Evolutionary conservation across 257 asterid genomes (phyloP).

Genomic region (Orobanche coerulescens): DNA sequence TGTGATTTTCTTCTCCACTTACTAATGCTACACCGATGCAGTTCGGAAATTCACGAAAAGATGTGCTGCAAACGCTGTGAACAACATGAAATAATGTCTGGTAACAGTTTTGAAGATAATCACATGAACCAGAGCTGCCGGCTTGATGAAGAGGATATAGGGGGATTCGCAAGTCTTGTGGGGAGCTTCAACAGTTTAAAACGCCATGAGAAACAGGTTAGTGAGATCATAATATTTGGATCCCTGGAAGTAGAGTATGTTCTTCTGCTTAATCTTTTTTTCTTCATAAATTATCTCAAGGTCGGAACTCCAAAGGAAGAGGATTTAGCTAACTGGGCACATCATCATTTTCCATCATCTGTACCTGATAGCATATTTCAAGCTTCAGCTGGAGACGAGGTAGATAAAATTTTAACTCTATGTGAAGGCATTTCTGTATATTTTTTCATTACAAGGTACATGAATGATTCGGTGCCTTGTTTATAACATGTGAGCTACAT

Average conservation of each 20-base stretch:
- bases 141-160: conserved; percentile 71
- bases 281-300: conserved; percentile 24
- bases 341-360: conserved; percentile 70
- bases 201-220: conserved; percentile 77
- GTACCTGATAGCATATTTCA: conserved; percentile 83
- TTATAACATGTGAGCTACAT: conserved; percentile 1
- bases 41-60: conserved; percentile 92
- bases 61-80: conserved; percentile 75
- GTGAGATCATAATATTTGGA: conserved; percentile 13
- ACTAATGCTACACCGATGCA: conserved; percentile 25
- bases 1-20: conserved; percentile 12
- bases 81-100: conserved; percentile 32
- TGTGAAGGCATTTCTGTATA: conserved; percentile 8
- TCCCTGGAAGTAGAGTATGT: conserved; percentile 6
- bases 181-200: conserved; percentile 63
- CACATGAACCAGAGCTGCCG: conserved; percentile 24
- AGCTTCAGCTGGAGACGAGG: conserved; percentile 96
- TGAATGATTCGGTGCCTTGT: background rate
- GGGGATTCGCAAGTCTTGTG: conserved; percentile 77
- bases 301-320: conserved; percentile 94
- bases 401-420: conserved; percentile 27
- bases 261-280: conserved; percentile 18
- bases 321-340: conserved; percentile 90
- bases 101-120: conserved; percentile 25
- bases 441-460: background rate